A percentile compares a stretch with the other conserved stretches of the same genome.
Evolutionary conservation across 2,329 filamentous ascomycete species (phyloP).

Genomic region (Diaporthe sp.): DNA sequence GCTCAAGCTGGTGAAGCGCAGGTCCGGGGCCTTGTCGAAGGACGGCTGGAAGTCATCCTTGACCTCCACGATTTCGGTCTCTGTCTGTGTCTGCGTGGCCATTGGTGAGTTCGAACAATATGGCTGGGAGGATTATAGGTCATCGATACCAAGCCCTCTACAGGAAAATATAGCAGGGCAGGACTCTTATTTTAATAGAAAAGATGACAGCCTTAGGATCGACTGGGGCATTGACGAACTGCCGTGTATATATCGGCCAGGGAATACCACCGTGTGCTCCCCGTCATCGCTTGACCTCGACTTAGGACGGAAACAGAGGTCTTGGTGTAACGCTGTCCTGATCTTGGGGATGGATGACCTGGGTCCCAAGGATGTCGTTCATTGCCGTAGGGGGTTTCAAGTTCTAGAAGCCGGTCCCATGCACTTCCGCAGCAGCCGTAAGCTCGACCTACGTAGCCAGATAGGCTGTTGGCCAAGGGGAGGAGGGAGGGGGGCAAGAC

Average conservation of each 20-base stretch:
- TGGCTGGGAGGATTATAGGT: not conserved
- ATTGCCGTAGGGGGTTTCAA: constrained; percentile 24
- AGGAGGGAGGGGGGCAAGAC: not conserved
- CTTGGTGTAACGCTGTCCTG: constrained; percentile 22
- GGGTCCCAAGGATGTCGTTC: constrained; percentile 19
- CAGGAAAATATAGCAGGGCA: not conserved
- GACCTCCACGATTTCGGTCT: constrained; percentile 19
- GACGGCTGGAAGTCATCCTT: not conserved
- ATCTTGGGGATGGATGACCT: constrained; percentile 1
- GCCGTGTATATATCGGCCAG: constrained; percentile 23
- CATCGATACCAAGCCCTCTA: not conserved
- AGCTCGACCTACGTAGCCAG: constrained; percentile 4
- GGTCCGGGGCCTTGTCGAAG: constrained; percentile 14
- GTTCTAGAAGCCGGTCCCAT: constrained; percentile 25
- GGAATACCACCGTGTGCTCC: not conserved
- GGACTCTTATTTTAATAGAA: not conserved
- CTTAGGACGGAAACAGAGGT: constrained; percentile 14
- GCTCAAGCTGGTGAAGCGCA: constrained; percentile 22
- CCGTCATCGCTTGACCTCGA: constrained; percentile 19
- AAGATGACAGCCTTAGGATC: not conserved
- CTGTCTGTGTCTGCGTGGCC: not conserved
- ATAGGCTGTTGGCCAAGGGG: constrained; percentile 4
- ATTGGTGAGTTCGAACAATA: not conserved
- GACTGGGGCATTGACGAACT: not conserved
- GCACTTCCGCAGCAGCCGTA: not conserved